Base-by-base conservation (phyloP, 768 basidiomycete species). In the Fomitopsis pulvina region DNA sequence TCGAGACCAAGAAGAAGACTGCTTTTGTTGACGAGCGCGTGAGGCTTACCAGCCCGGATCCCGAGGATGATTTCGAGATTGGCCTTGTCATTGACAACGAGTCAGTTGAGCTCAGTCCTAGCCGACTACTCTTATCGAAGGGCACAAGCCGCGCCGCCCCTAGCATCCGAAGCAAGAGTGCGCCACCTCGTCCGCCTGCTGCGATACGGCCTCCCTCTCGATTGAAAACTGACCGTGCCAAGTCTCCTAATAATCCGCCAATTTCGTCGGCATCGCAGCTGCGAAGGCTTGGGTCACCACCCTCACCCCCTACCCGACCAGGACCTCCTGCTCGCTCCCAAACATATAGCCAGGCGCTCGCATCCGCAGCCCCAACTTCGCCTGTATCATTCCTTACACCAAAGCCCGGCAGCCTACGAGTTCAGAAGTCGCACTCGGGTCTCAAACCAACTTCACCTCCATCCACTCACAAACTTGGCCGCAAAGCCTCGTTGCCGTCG, bases 71-170 rank as follows among this genome's bases (percentile, higher is more conserved):
- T 63, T 91, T 92, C 54, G 90, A 93, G 66, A 77, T 77, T 52
- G 90, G 90, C 12, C 81, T 93, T 46, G 77, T 91, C 55, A 83
- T 93, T 58, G 83, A 85, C 59, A 86, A 88, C 54, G 89, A 89
- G 62, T n/a, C n/a, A n/a, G 78, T 76, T 47, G 88, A 92, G 61
- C 79, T 92, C 42, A 90, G 85, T 61, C 86, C 87, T 12, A 86
- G 84, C 63, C 74, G 87, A 47, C 75, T 92, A 20, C 69, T 81
- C 32, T 79, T 74, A 32, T 64, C 65, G 14, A 71, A 74, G 54
- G 68, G 45, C 40, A 53, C 54, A 16, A 50, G 38, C 24, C 49
- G 41, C 2, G 20, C 32, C 8, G 22, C 24, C 12, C 20, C 49
- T 4, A 32, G 52, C 22, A 56, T 67, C 41, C 79, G 85, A 44